Base-by-base conservation (phyloP, 2,329 filamentous ascomycete genomes). In the Fusarium stilboides region DNA sequence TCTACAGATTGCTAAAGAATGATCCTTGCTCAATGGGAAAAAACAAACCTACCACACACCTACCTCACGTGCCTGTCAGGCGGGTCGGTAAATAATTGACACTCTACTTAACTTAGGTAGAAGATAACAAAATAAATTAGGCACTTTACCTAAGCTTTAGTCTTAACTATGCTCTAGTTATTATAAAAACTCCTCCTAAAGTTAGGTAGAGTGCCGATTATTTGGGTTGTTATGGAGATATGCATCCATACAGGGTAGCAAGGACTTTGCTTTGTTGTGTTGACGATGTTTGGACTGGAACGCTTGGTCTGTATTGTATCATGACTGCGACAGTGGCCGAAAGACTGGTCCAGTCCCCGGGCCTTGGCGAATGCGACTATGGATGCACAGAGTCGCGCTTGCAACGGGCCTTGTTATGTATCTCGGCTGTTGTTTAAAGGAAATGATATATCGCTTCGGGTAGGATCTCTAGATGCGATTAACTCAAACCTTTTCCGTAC, bases 1-100 rank as follows among this genome's bases (percentile, higher is more conserved):
- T 24, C 33, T 36, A 7, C 33, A 50, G 14, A 26, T 13, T 54
- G 34, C 37, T 55, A 34, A 56, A 68, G 66, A 45, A 28, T 56
- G 22, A 68, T 52, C 67, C 62, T 36, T 68, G 66, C 34, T 31
- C 15, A 9, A 17, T 40, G 39, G 39, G 36, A 22, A 36, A 40
- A 15, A 43, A 24, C 6, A 28, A 20, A 24, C 22, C 22, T 24
- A 24, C 22, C n/a, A n/a, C n/a, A n/a, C n/a, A n/a, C 22, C 22
- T 24, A 5, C 22, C 22, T 24, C 22, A 6, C 22, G 22, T 24
- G 22, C 22, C 22, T 24, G 22, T 24, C 22, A 24, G 22, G 22
- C 22, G 22, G 22, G 22, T 24, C 7, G 22, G 22, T 24, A 24
- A 24, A 24, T 24, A 24, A 24, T 24, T 24, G 22, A 24, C 5